phyloP scores from a whole-genome alignment of 768 basidiomycete species.

The Calocera viscosa region DNA sequence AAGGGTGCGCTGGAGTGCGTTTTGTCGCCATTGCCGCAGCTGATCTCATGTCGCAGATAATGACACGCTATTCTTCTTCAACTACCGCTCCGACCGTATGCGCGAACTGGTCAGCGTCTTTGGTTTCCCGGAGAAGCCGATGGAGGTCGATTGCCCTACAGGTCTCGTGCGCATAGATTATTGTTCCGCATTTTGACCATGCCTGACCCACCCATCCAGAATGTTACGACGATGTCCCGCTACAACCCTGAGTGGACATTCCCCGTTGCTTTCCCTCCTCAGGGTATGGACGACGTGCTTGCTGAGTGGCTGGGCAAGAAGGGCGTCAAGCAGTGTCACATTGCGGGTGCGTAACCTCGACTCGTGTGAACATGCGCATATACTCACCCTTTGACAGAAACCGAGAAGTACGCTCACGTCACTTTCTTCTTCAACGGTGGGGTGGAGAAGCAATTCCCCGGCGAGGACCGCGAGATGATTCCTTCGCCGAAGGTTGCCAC shows the following conservation, averaged over 20 bases:
- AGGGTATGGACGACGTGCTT: slow-evolving; percentile 84
- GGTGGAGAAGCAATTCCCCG: slow-evolving; percentile 77
- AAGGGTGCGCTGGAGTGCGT: slow-evolving; percentile 42
- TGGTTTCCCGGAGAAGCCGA: slow-evolving; percentile 68
- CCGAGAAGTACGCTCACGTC: slow-evolving; percentile 96
- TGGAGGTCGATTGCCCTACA: slow-evolving; percentile 70
- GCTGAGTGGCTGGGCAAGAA: slow-evolving; percentile 80
- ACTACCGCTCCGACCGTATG: slow-evolving; percentile 95
- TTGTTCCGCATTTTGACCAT: not conserved
- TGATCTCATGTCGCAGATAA: slow-evolving; percentile 36
- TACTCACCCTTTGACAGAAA: slow-evolving; percentile 38
- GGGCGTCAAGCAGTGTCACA: slow-evolving; percentile 72
- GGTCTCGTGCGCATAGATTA: slow-evolving; percentile 47
- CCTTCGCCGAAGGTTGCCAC: slow-evolving; percentile 89
- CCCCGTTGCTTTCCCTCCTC: slow-evolving; percentile 83
- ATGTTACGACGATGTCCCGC: slow-evolving; percentile 85
- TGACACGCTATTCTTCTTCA: slow-evolving; percentile 92
- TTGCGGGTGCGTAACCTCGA: slow-evolving; percentile 48
- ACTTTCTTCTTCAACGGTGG: slow-evolving; percentile 99
- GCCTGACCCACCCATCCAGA: slow-evolving; percentile 28
- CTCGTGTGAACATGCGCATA: not conserved
- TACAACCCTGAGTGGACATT: slow-evolving; percentile 91
- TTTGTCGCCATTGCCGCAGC: not conserved
- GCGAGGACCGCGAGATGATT: slow-evolving; percentile 77
- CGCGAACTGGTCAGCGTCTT: slow-evolving; percentile 76